A percentile compares a stretch with the other conserved stretches of the same genome.
Conservation (phyloP, 768 basidiomycete species). For the Pleurotus salmoneostramineus region DNA sequence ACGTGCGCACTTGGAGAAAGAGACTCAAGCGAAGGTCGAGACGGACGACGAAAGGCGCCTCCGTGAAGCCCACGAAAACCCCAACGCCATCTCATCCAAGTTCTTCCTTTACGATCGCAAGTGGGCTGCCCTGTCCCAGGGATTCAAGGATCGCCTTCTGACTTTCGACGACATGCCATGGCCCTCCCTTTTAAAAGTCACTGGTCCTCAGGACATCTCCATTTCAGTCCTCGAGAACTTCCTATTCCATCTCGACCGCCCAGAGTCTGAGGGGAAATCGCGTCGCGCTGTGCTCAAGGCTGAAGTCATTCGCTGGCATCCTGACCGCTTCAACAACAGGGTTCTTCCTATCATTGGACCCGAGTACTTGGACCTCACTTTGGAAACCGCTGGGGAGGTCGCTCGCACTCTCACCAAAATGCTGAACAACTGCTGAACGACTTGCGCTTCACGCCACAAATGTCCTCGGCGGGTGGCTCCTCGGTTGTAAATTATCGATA, state of each 20-base stretch:
- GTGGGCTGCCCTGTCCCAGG: constrained; percentile 26
- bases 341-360: constrained; percentile 29
- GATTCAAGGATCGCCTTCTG: constrained; percentile 9
- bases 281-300: constrained; percentile 29
- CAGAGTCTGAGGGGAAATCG: constrained; percentile 23
- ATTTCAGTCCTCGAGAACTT: constrained; percentile 30
- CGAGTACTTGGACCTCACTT: constrained; percentile 26
- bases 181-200: constrained; percentile 28
- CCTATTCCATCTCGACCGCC: constrained; percentile 30
- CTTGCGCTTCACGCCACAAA: neutral
- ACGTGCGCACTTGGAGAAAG: neutral
- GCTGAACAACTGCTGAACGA: neutral
- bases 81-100: neutral
- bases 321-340: constrained; percentile 44
- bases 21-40: neutral
- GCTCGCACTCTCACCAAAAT: constrained; percentile 36
- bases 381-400: constrained; percentile 32
- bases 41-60: neutral
- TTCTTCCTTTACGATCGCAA: constrained; percentile 27
- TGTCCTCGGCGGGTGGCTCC: no score
- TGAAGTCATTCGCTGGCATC: constrained; percentile 53
- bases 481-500: no score
- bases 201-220: constrained; percentile 28
- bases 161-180: constrained; percentile 36
- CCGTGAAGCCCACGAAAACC: neutral